Evolutionary conservation across 805 yeast species (phyloP).

Genomic region (Sugiyamaella lignohabitans): DNA sequence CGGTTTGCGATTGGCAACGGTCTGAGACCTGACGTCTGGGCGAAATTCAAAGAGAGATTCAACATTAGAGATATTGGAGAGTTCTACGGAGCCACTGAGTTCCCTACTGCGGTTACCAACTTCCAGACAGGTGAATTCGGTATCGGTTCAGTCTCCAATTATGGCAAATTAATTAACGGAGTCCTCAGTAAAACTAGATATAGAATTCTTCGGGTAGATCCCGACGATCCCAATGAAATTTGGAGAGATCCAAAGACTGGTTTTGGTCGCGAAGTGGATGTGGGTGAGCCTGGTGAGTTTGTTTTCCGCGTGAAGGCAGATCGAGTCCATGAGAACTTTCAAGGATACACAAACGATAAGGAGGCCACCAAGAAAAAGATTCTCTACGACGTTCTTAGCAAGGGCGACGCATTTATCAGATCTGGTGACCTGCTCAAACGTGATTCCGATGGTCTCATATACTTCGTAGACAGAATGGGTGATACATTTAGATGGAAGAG

Average conservation of each 20-base stretch:
- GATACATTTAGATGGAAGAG: conserved; percentile 97
- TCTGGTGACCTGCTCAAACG: conserved; percentile 74
- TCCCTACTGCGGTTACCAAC: conserved; percentile 81
- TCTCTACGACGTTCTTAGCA: conserved; percentile 60
- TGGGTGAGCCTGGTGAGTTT: conserved; percentile 79
- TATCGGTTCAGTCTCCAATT: conserved; percentile 81
- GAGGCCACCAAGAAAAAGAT: conserved; percentile 75
- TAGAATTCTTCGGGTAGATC: conserved; percentile 65
- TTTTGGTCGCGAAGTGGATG: conserved; percentile 45
- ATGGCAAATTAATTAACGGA: conserved; percentile 44
- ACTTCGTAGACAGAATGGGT: conserved; percentile 87
- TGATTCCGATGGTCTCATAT: conserved; percentile 63
- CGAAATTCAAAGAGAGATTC: conserved; percentile 68
- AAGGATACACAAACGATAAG: conserved; percentile 80
- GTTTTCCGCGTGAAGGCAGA: conserved; percentile 63
- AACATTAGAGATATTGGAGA: conserved; percentile 73
- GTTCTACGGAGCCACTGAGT: conserved; percentile 89
- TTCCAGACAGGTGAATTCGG: conserved; percentile 74
- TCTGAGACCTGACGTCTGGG: conserved; percentile 83
- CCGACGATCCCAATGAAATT: conserved; percentile 65
- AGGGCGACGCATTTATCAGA: conserved; percentile 89
- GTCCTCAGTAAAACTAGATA: conserved; percentile 32
- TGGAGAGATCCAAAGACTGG: conserved; percentile 66
- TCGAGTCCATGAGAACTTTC: conserved; percentile 70
- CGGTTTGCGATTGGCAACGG: conserved; percentile 86